These are phyloP conservation scores for Wallacemonas rigidus DNA, from an alignment of 208 protist species.

Conservation along the genomic window DNA sequence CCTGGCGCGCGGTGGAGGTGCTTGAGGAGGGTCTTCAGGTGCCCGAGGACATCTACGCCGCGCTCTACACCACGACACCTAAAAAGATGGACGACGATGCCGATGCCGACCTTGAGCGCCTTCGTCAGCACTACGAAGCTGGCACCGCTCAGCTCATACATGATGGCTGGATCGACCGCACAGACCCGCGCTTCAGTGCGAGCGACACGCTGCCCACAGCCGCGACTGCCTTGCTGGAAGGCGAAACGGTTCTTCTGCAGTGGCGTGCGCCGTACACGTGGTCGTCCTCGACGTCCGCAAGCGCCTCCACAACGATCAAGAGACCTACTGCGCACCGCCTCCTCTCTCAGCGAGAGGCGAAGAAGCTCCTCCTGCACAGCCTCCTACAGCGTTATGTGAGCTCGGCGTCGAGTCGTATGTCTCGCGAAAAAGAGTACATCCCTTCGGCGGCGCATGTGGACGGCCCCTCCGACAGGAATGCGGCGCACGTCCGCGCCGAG, in stretches of 20 bases:
- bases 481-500: background rate
- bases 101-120: background rate
- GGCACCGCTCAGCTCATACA: background rate
- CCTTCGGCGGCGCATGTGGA: background rate
- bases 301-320: background rate
- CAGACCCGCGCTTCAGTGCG: slow-evolving; percentile 2
- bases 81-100: background rate
- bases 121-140: background rate
- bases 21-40: slow-evolving; percentile 41
- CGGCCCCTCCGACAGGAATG: background rate
- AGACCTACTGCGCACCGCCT: slow-evolving; percentile 17
- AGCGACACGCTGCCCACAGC: background rate
- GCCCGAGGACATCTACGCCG: slow-evolving; percentile 22
- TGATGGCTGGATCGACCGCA: slow-evolving; percentile 10
- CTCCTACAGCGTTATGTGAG: slow-evolving; percentile 33
- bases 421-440: background rate
- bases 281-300: background rate
- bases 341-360: slow-evolving; percentile 51
- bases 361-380: slow-evolving; percentile 41
- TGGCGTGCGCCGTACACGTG: slow-evolving; percentile 3
- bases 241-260: slow-evolving; percentile 8
- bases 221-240: background rate
- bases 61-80: background rate
- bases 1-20: slow-evolving; percentile 36
- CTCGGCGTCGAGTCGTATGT: slow-evolving; percentile 14